Percentiles rank a stretch among this genome's conserved stretches.
These are phyloP conservation scores for Ceratobasidium sp. DNA, from an alignment of 1,284 basidiomycete species.

Conservation along the genomic window DNA sequence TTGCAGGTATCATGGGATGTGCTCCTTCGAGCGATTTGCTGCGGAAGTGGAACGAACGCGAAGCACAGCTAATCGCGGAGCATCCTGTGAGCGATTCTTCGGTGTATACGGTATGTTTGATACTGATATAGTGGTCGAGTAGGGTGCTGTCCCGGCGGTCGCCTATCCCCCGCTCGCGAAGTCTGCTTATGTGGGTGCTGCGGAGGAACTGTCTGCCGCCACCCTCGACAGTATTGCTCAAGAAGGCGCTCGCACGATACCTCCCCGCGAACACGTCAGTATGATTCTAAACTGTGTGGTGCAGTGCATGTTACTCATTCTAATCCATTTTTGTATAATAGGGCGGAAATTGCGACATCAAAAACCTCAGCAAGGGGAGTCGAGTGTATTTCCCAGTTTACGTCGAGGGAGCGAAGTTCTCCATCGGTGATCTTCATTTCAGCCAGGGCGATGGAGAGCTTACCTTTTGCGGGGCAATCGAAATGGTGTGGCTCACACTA, in stretches of 20 bases:
- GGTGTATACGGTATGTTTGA: neutral
- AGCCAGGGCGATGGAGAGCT: constrained; percentile 78
- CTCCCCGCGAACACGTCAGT: constrained; percentile 68
- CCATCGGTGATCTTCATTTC: constrained; percentile 82
- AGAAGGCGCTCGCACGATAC: constrained; percentile 78
- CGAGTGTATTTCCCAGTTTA: constrained; percentile 82
- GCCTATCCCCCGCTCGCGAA: constrained; percentile 67
- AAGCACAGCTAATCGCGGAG: constrained; percentile 68
- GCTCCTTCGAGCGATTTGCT: constrained; percentile 77
- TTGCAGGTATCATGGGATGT: constrained; percentile 32
- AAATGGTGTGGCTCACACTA: constrained; percentile 59
- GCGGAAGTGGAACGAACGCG: constrained; percentile 75
- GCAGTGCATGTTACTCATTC: no score
- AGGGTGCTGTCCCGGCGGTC: constrained; percentile 65
- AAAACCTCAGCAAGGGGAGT: constrained; percentile 66
- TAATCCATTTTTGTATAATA: neutral
- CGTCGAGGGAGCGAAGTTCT: constrained; percentile 75
- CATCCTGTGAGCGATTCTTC: constrained; percentile 47
- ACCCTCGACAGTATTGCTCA: constrained; percentile 63
- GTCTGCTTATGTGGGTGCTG: constrained; percentile 69
- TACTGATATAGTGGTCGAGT: constrained; percentile 38
- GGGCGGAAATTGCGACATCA: constrained; percentile 85
- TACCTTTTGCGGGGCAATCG: constrained; percentile 80
- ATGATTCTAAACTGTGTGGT: neutral
- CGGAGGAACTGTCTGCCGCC: constrained; percentile 60